phyloP scores from a whole-genome alignment of 257 asterid species.

The Ajuga chamaepitys region DNA sequence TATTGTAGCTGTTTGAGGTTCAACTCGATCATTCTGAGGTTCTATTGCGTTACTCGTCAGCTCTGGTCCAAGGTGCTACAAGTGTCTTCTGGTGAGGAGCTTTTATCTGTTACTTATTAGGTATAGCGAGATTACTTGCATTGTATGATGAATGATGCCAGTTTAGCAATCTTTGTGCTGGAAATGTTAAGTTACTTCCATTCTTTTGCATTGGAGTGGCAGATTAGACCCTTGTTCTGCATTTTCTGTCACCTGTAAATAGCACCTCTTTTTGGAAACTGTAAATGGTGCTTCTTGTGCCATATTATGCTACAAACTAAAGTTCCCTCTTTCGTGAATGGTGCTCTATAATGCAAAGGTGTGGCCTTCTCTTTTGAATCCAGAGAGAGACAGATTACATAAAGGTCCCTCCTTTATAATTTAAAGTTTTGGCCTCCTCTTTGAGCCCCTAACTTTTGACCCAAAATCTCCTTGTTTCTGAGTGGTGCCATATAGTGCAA shows the following conservation, averaged over 20 bases:
- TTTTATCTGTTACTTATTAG: not conserved
- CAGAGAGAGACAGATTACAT: no score
- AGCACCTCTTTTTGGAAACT: not conserved
- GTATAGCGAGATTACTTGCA: constrained; percentile 9
- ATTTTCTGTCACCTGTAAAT: not conserved
- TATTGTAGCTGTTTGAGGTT: constrained; percentile 74
- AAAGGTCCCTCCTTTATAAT: no score
- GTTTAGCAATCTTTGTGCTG: constrained; percentile 29
- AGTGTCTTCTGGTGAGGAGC: constrained; percentile 88
- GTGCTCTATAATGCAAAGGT: not conserved
- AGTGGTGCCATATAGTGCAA: no score
- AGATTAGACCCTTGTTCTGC: not conserved
- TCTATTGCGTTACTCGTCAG: constrained; percentile 80
- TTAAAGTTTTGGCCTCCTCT: not conserved
- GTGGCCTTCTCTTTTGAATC: no score
- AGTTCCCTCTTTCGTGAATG: not conserved
- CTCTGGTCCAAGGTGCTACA: constrained; percentile 94
- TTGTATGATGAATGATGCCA: constrained; percentile 38
- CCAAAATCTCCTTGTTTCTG: no score
- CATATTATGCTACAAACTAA: not conserved
- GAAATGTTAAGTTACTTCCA: not conserved
- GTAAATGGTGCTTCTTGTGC: constrained; percentile 5
- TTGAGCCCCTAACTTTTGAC: not conserved
- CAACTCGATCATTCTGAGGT: constrained; percentile 71
- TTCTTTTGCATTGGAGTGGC: not conserved